These are phyloP conservation scores for Epichloe sp. DNA, from an alignment of 2,329 filamentous ascomycete species.

Conservation along the genomic window DNA sequence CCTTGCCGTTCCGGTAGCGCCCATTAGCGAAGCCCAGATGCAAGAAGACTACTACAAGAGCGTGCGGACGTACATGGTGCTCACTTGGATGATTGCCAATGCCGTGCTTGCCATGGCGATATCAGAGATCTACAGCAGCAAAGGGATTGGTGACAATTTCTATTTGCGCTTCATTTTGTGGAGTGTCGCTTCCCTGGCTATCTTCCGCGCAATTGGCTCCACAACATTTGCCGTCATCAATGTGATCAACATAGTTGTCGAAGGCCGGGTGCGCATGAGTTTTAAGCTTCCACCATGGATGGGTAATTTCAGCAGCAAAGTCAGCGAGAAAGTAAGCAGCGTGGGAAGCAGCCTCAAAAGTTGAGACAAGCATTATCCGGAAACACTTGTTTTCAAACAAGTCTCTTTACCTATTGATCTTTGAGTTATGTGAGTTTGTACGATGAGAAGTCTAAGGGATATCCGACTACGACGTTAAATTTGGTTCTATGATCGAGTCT, in stretches of 20 bases:
- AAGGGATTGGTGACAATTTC: conserved; percentile 64
- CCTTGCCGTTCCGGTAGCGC: conserved; percentile 58
- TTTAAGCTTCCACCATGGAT: conserved; percentile 35
- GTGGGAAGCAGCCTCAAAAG: conserved; percentile 31
- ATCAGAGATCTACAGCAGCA: conserved; percentile 66
- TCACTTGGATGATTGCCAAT: conserved; percentile 87
- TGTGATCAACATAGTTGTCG: conserved; percentile 69
- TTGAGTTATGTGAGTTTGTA: conserved; percentile 6
- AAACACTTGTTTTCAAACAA: too few species aligned
- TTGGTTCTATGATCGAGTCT: background rate
- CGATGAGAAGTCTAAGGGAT: conserved; percentile 7
- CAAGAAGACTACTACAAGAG: conserved; percentile 99
- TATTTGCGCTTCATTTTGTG: conserved; percentile 92
- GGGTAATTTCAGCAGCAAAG: conserved; percentile 28
- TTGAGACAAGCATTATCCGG: conserved; percentile 9
- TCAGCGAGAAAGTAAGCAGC: conserved; percentile 36
- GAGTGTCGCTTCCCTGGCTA: conserved; percentile 74
- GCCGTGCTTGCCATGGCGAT: conserved; percentile 88
- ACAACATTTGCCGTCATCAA: conserved; percentile 76
- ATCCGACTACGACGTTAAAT: background rate
- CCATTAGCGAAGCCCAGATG: conserved; percentile 60
- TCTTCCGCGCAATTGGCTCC: conserved; percentile 77
- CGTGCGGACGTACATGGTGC: conserved; percentile 95
- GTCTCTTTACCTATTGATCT: background rate
- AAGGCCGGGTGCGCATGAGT: conserved; percentile 59